A percentile compares a stretch with the other conserved stretches of the same genome.
These are phyloP conservation scores for Cetradonia linearis DNA, from an alignment of 495 filamentous ascomycete species.

Conservation along the genomic window DNA sequence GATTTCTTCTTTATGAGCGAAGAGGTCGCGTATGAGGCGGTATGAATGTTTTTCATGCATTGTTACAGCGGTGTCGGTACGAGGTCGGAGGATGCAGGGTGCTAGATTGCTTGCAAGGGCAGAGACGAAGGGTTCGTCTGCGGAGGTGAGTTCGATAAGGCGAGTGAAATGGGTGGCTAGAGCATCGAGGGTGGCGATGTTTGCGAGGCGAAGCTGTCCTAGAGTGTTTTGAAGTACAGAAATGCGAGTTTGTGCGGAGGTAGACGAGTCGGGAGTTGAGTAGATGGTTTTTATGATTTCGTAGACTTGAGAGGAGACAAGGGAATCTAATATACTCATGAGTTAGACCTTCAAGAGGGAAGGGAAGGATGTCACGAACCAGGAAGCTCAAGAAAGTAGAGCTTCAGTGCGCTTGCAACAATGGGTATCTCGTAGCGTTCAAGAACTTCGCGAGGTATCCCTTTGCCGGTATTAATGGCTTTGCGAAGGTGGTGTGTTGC, in stretches of 20 bases:
- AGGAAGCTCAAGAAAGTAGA: slow-evolving; percentile 92
- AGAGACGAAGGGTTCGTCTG: slow-evolving; percentile 76
- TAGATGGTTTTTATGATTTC: slow-evolving; percentile 99
- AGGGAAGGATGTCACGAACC: slow-evolving; percentile 40
- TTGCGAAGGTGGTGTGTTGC: slow-evolving; percentile 78
- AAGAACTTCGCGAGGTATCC: slow-evolving; percentile 63
- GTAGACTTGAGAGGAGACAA: slow-evolving; percentile 96
- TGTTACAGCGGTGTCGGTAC: slow-evolving; percentile 73
- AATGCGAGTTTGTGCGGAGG: slow-evolving; percentile 70
- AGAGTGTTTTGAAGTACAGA: slow-evolving; percentile 93
- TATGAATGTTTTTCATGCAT: slow-evolving; percentile 92
- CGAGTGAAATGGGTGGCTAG: slow-evolving; percentile 97
- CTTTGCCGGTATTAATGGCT: slow-evolving; percentile 79
- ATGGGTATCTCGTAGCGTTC: slow-evolving; percentile 85
- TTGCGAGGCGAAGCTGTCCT: slow-evolving; percentile 86
- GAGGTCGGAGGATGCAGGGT: slow-evolving; percentile 80
- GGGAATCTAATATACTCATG: slow-evolving; percentile 53
- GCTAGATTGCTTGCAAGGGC: slow-evolving; percentile 69
- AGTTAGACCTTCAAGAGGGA: background rate
- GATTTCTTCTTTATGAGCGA: slow-evolving; percentile 86
- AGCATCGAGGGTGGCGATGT: slow-evolving; percentile 96
- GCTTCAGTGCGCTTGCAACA: slow-evolving; percentile 84
- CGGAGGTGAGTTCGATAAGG: slow-evolving; percentile 90
- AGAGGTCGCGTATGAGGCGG: slow-evolving; percentile 85
- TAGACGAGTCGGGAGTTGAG: slow-evolving; percentile 37